Conservation (phyloP, 2,329 filamentous ascomycete species). For the Botrytis cinerea region DNA sequence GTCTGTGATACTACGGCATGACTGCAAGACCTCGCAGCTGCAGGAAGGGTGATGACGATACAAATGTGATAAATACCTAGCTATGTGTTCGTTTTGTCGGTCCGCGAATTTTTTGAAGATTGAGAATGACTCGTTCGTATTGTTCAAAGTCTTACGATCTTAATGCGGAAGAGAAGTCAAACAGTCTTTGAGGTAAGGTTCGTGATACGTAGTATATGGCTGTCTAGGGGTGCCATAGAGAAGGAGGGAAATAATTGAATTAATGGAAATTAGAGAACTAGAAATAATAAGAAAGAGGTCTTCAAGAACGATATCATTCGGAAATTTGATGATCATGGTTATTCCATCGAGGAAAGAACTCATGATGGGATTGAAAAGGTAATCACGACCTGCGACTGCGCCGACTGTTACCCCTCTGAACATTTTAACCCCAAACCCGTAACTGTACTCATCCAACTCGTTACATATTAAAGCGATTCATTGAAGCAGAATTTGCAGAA, state of each 20-base stretch:
- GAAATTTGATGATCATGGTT: slow-evolving; percentile 5
- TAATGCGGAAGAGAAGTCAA: background rate
- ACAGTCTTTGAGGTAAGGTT: slow-evolving; percentile 14
- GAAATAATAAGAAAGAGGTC: too few relatives aligned
- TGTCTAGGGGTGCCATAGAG: slow-evolving; percentile 15
- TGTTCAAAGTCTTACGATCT: slow-evolving; percentile 8
- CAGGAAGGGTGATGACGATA: slow-evolving; percentile 18
- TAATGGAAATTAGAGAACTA: background rate
- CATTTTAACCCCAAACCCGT: background rate
- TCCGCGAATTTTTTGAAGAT: background rate
- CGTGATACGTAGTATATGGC: slow-evolving; percentile 17
- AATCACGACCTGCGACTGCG: slow-evolving; percentile 18
- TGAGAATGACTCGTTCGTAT: slow-evolving; percentile 6
- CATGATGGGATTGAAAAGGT: slow-evolving; percentile 1
- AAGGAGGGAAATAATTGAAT: slow-evolving; percentile 2
- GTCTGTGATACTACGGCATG: slow-evolving; percentile 8
- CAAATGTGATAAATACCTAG: slow-evolving; percentile 12
- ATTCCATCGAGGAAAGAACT: slow-evolving; percentile 12
- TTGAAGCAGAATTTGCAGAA: background rate
- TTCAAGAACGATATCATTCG: background rate
- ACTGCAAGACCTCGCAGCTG: slow-evolving; percentile 6
- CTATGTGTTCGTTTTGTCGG: background rate
- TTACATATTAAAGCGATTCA: background rate
- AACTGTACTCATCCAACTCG: background rate
- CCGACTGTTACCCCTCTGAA: slow-evolving; percentile 3